phyloP scores from a whole-genome alignment of 176 grass and related monocot species.

The Bromus sterilis region DNA sequence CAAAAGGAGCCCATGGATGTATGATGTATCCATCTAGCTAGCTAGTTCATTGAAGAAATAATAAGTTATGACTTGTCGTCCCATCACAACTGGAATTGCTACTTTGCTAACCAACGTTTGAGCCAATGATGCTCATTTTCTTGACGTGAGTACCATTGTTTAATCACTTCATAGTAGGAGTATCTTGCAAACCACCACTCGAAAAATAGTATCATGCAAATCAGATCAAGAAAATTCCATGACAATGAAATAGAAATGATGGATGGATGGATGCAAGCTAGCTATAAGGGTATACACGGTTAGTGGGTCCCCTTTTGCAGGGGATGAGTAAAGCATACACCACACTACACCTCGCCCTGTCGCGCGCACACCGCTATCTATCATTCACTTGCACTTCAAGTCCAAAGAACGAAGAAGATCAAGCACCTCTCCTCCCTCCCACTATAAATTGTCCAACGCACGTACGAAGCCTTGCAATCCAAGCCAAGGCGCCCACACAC shows the following conservation, averaged over 20 bases:
- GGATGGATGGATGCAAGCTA: background rate
- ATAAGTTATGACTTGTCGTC: background rate
- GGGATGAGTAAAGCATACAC: constrained; percentile 71
- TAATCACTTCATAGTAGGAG: background rate
- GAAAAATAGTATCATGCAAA: too few relatives aligned
- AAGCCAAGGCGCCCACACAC: constrained; percentile 24
- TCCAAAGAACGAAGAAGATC: background rate
- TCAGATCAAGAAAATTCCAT: background rate
- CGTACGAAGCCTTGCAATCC: constrained; percentile 17
- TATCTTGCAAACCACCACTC: too few relatives aligned
- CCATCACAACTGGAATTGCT: background rate
- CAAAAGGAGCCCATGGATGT: background rate
- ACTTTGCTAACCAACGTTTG: background rate
- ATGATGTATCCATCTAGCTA: background rate
- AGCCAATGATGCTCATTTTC: background rate
- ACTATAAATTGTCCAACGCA: constrained; percentile 30
- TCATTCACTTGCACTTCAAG: constrained; percentile 73
- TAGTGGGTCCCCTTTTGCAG: background rate
- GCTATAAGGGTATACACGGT: background rate
- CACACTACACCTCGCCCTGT: constrained; percentile 42
- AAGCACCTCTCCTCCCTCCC: background rate
- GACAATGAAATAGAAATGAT: background rate
- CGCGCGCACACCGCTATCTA: constrained; percentile 10
- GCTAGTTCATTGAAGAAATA: background rate
- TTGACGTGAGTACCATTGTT: background rate